phyloP scores from a whole-genome alignment of 495 filamentous ascomycete species.

The Penicillium psychrofluorescens region DNA sequence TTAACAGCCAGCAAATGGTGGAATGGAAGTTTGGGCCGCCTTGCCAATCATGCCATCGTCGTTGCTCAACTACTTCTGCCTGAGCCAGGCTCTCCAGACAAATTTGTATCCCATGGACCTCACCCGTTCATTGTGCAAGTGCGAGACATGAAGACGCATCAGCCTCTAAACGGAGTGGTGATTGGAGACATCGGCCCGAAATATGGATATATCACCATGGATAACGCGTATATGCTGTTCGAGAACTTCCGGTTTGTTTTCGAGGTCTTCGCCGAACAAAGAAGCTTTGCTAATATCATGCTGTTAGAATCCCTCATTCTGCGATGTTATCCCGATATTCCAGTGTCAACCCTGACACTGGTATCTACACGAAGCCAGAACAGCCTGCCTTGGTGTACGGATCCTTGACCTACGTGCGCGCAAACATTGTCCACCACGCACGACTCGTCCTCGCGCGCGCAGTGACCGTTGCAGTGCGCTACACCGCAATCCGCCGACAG shows the following conservation, averaged over 20 bases:
- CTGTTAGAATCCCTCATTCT: constrained; percentile 32
- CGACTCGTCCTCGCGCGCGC: constrained; percentile 39
- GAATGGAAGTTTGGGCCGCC: constrained; percentile 40
- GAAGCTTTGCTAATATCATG: not conserved
- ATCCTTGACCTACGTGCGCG: constrained; percentile 37
- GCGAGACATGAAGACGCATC: constrained; percentile 35
- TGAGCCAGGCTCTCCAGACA: constrained; percentile 3
- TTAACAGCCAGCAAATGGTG: constrained; percentile 45
- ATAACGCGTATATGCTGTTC: constrained; percentile 47
- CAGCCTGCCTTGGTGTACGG: constrained; percentile 40
- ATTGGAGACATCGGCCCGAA: constrained; percentile 45
- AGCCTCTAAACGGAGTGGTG: constrained; percentile 33
- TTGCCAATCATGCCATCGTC: constrained; percentile 37
- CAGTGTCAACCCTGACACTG: constrained; percentile 31
- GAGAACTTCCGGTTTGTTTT: constrained; percentile 24
- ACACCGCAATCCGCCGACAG: constrained; percentile 34
- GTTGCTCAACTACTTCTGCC: constrained; percentile 40
- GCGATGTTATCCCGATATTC: constrained; percentile 40
- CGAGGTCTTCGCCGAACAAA: too few species aligned
- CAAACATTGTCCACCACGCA: constrained; percentile 40
- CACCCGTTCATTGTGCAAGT: constrained; percentile 45
- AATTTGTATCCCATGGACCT: constrained; percentile 31
- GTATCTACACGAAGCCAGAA: constrained; percentile 28
- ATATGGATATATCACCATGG: constrained; percentile 40
- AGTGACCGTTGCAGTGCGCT: constrained; percentile 40